A percentile compares a stretch with the other conserved stretches of the same genome.
phyloP scores from a whole-genome alignment of 2,329 filamentous ascomycete species.

The Scedosporium boydii region DNA sequence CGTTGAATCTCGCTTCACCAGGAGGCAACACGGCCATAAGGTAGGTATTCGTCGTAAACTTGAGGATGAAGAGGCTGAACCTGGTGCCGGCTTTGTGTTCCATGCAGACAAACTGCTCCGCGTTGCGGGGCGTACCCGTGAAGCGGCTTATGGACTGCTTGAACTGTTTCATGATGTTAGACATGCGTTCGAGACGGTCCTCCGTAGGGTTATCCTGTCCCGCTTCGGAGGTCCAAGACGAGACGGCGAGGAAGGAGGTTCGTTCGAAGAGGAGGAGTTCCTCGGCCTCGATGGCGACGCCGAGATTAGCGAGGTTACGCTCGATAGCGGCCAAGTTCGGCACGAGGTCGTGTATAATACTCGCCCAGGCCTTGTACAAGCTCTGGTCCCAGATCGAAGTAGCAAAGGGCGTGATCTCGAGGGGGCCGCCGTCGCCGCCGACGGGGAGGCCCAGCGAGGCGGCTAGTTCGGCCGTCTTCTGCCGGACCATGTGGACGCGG shows the following conservation, averaged over 20 bases:
- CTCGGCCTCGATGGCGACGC: conserved; percentile 79
- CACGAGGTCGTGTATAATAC: conserved; percentile 96
- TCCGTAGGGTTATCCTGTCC: conserved; percentile 77
- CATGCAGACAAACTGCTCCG: conserved; percentile 72
- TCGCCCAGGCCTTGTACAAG: conserved; percentile 95
- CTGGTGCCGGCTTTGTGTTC: conserved; percentile 66
- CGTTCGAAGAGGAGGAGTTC: conserved; percentile 93
- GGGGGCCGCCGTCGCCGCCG: conserved; percentile 14
- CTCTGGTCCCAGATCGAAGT: conserved; percentile 99
- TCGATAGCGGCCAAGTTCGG: conserved; percentile 87
- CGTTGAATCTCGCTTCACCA: conserved; percentile 84
- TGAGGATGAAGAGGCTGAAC: conserved; percentile 91
- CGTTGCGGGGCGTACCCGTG: conserved; percentile 70
- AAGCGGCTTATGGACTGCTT: conserved; percentile 76
- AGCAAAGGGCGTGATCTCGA: conserved; percentile 68
- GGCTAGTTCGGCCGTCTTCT: conserved; percentile 52
- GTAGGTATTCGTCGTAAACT: conserved; percentile 96
- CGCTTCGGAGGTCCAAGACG: conserved; percentile 69
- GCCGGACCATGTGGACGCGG: conserved; percentile 65
- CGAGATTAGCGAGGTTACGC: conserved; percentile 71
- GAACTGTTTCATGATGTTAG: conserved; percentile 97
- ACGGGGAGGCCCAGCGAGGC: conserved; percentile 7
- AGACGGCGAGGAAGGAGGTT: conserved; percentile 94
- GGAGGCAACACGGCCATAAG: conserved; percentile 86
- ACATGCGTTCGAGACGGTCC: conserved; percentile 87